A percentile compares a stretch with the other conserved stretches of the same genome.
phyloP scores from a whole-genome alignment of 352 stramenopile species.

The Phytophthora idaei region DNA sequence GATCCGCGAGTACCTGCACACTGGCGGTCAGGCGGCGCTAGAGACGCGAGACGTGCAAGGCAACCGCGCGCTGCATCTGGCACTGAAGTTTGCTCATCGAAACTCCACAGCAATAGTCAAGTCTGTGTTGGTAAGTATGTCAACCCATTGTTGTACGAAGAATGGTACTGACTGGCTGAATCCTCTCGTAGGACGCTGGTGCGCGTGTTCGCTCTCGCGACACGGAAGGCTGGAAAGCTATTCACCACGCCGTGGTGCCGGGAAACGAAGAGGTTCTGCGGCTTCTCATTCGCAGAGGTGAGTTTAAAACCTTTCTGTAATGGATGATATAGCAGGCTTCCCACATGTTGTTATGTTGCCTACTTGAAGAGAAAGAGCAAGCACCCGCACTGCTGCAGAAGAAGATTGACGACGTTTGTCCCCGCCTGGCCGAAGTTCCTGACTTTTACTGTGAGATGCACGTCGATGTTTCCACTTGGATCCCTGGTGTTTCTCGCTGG shows the following conservation, averaged over 20 bases:
- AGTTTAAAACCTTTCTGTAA: not conserved
- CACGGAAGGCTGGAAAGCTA: constrained; percentile 60
- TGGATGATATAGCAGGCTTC: constrained; percentile 3
- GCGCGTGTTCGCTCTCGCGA: constrained; percentile 71
- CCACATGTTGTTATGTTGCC: not conserved
- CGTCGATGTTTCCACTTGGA: constrained; percentile 74
- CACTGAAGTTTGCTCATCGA: constrained; percentile 71
- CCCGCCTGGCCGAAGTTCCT: constrained; percentile 47
- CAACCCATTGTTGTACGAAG: not conserved
- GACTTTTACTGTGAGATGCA: constrained; percentile 75
- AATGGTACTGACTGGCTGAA: not conserved
- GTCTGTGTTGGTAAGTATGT: constrained; percentile 49
- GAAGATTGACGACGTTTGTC: constrained; percentile 58
- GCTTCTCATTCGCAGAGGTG: constrained; percentile 55
- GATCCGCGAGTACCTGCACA: constrained; percentile 44
- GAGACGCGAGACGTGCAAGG: constrained; percentile 59
- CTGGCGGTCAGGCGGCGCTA: constrained; percentile 35
- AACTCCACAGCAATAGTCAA: constrained; percentile 62
- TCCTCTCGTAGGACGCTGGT: constrained; percentile 46
- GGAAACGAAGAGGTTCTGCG: constrained; percentile 69
- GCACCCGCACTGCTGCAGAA: constrained; percentile 51
- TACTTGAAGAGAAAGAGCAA: constrained; percentile 61
- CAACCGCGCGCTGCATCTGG: constrained; percentile 69
- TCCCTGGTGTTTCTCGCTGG: constrained; percentile 70
- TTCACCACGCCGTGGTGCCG: constrained; percentile 64